These are phyloP conservation scores for Oryza brachyantha DNA, from an alignment of 176 grass and related monocot genomes.

Conservation along the genomic window DNA sequence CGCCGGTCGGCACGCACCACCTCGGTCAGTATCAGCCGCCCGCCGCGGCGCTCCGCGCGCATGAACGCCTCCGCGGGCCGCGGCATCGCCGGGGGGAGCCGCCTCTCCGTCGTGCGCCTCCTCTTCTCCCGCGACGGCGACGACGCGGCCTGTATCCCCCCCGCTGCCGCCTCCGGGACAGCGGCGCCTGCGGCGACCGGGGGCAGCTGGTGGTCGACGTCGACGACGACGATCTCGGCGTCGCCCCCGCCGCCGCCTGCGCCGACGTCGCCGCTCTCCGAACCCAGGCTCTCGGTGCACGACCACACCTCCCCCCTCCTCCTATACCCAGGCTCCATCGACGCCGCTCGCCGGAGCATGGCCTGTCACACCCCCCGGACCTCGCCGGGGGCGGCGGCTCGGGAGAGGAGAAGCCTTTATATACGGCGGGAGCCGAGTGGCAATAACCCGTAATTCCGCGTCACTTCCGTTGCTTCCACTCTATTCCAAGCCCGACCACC, in stretches of 20 bases:
- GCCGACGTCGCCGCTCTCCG: constrained; percentile 66
- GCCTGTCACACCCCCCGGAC: background rate
- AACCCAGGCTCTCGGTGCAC: constrained; percentile 79
- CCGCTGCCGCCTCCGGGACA: background rate
- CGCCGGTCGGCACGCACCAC: constrained; percentile 32
- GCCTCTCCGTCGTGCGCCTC: constrained; percentile 6
- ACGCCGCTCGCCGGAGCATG: constrained; percentile 19
- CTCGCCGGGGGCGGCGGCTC: too few species aligned
- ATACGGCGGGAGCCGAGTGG: background rate
- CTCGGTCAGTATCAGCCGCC: constrained; percentile 68
- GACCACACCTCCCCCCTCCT: background rate
- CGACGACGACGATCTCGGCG: constrained; percentile 41
- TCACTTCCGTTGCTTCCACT: background rate
- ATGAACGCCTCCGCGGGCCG: constrained; percentile 43
- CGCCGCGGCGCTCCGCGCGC: constrained; percentile 57
- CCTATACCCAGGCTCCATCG: background rate
- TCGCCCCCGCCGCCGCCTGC: constrained; percentile 46
- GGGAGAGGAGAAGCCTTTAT: constrained; percentile 12
- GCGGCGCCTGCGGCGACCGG: background rate
- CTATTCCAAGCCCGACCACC: background rate
- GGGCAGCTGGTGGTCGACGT: background rate
- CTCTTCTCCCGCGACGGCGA: background rate
- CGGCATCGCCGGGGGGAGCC: constrained; percentile 45
- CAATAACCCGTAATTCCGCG: background rate
- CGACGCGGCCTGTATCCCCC: background rate